Percentiles rank a stretch among this genome's conserved stretches.
Conservation (phyloP, 768 basidiomycete species). For the Glaciozyma martinii region DNA sequence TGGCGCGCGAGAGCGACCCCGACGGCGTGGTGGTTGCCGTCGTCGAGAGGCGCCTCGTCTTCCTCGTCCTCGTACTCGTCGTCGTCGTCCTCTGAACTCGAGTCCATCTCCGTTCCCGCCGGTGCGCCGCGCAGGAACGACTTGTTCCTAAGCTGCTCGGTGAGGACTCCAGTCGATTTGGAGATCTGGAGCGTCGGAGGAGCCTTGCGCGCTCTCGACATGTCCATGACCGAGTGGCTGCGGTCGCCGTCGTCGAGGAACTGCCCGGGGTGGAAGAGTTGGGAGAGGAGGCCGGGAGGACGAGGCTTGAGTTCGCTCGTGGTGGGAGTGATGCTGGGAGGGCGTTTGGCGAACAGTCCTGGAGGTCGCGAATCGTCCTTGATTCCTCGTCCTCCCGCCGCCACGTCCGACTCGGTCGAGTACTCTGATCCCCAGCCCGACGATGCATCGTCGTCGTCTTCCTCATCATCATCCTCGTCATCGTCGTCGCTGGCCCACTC, state of each 20-base stretch:
- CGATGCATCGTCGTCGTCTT: conserved; percentile 19
- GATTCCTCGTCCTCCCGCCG: neutral
- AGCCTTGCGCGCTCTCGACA: neutral
- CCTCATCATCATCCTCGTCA: conserved; percentile 27
- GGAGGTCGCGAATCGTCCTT: neutral
- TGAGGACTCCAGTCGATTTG: neutral
- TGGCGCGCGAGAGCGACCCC: conserved; percentile 13
- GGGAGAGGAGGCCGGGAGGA: conserved; percentile 30
- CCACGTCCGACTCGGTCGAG: conserved; percentile 23
- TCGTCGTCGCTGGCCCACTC: conserved; percentile 31
- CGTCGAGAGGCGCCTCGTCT: neutral
- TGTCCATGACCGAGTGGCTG: conserved; percentile 3
- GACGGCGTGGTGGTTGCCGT: conserved; percentile 11
- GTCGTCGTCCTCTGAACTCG: conserved; percentile 27
- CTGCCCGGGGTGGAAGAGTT: conserved; percentile 32
- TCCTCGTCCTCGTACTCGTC: conserved; percentile 13
- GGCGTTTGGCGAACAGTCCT: conserved; percentile 25
- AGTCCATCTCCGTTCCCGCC: conserved; percentile 33
- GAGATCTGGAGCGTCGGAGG: neutral
- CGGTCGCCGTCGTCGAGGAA: conserved; percentile 23
- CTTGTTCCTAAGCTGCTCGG: conserved; percentile 5
- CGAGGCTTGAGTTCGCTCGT: conserved; percentile 26
- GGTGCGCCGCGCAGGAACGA: conserved; percentile 28
- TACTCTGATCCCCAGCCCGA: conserved; percentile 33
- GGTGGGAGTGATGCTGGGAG: conserved; percentile 13